Evolutionary conservation across 139 green algal species (phyloP).

Genomic region (Chlorella sorokiniana): DNA sequence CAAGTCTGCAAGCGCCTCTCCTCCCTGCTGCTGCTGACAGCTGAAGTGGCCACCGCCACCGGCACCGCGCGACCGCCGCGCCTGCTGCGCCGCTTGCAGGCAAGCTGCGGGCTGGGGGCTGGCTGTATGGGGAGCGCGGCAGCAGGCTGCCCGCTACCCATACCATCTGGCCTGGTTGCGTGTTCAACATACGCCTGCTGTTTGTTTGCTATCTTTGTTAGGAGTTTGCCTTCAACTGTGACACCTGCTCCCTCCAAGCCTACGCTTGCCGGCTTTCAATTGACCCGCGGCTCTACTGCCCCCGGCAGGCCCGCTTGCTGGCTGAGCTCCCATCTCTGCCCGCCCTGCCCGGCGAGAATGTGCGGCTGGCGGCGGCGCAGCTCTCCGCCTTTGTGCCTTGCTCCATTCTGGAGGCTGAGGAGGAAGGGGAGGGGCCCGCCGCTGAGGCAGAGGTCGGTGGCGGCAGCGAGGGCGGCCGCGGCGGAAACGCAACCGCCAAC

Average conservation of each 20-base stretch:
- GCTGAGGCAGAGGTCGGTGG: background rate
- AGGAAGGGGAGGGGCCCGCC: background rate
- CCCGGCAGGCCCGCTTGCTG: constrained; percentile 42
- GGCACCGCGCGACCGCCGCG: constrained; percentile 4
- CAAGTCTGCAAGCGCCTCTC: constrained; percentile 28
- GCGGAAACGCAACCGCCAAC: background rate
- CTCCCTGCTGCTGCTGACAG: background rate
- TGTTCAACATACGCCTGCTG: too few relatives aligned
- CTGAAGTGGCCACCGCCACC: constrained; percentile 6
- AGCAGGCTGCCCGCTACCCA: background rate
- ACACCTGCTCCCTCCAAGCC: too few relatives aligned
- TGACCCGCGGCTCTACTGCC: too few relatives aligned
- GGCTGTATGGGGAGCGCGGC: background rate
- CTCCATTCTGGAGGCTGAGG: constrained; percentile 32
- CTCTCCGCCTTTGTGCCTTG: constrained; percentile 37
- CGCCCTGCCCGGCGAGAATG: constrained; percentile 15
- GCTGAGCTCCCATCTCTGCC: constrained; percentile 47
- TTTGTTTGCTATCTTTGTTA: too few relatives aligned
- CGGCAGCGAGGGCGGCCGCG: background rate
- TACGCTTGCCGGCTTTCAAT: too few relatives aligned
- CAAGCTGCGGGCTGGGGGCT: too few relatives aligned
- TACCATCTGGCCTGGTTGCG: too few relatives aligned
- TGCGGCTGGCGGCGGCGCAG: constrained; percentile 28
- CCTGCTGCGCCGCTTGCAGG: constrained; percentile 33
- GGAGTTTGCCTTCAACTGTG: too few relatives aligned